Evolutionary conservation across 495 filamentous ascomycete genomes (phyloP).

Genomic region (Bryoglossum gracile): DNA sequence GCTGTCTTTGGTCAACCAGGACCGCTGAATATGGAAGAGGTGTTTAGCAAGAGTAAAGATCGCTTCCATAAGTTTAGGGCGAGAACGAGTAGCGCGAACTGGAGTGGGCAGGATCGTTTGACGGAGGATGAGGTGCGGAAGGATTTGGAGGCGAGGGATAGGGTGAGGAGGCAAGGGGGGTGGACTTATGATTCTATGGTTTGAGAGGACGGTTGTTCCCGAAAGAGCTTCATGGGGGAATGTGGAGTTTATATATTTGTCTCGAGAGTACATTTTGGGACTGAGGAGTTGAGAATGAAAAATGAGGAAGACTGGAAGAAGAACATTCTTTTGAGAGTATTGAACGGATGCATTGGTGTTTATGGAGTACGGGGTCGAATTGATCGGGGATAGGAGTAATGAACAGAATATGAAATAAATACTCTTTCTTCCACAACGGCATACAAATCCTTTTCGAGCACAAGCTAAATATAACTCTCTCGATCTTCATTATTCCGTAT

Average conservation of each 20-base stretch:
- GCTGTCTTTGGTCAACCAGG: conserved; percentile 83
- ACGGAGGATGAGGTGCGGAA: conserved; percentile 81
- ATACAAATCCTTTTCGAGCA: too few species aligned
- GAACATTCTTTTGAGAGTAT: neutral
- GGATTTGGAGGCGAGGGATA: conserved; percentile 74
- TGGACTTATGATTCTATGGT: conserved; percentile 58
- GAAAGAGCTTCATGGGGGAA: neutral
- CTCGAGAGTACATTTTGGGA: neutral
- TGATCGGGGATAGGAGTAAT: neutral
- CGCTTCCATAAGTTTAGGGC: conserved; percentile 77
- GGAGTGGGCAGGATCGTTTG: conserved; percentile 77
- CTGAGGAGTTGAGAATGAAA: too few species aligned
- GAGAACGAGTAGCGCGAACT: conserved; percentile 88
- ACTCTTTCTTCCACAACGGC: too few species aligned
- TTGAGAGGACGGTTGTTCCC: conserved; percentile 1
- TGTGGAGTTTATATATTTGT: neutral
- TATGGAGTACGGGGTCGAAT: neutral
- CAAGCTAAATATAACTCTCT: too few species aligned
- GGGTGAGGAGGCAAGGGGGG: conserved; percentile 72
- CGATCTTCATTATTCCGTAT: too few species aligned
- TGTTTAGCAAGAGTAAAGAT: conserved; percentile 73
- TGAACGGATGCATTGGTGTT: too few species aligned
- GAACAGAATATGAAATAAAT: neutral
- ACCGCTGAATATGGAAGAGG: conserved; percentile 86
- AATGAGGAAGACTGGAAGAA: too few species aligned